phyloP scores from a whole-genome alignment of 768 basidiomycete genomes.

The Pisolithus marmoratus region DNA sequence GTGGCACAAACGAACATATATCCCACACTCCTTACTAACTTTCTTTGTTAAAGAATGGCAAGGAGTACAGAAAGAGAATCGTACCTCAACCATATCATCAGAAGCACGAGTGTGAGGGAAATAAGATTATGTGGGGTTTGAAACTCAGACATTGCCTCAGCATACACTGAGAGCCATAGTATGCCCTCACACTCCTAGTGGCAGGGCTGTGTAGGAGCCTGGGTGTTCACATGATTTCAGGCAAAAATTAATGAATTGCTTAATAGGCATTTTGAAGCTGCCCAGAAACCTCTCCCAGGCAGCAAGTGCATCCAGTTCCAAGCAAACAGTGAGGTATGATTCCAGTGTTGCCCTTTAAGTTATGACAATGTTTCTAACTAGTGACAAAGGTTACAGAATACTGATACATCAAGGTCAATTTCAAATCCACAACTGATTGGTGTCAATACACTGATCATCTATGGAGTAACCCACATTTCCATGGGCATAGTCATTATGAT shows the following conservation, averaged over 20 bases:
- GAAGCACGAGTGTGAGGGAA: not conserved
- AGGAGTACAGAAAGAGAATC: no score
- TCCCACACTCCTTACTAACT: no score
- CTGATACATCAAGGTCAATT: conserved; percentile 9
- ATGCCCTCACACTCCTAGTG: no score
- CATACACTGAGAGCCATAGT: no score
- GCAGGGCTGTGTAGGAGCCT: no score
- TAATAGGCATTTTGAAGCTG: not conserved
- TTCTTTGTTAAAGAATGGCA: no score
- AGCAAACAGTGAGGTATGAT: not conserved
- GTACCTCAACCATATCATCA: no score
- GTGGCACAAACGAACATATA: no score
- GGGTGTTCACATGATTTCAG: not conserved
- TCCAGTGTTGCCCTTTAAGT: not conserved
- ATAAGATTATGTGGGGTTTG: no score
- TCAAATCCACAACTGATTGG: conserved; percentile 15
- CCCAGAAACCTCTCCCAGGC: not conserved
- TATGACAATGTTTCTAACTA: not conserved
- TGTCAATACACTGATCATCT: conserved; percentile 6
- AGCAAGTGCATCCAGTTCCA: not conserved
- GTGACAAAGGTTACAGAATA: not conserved
- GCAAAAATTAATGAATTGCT: not conserved
- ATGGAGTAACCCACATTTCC: conserved; percentile 12
- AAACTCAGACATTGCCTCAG: no score
- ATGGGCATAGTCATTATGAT: conserved; percentile 13